Base-by-base conservation (phyloP, 228 moss, liverwort and hornwort species). In the Sphagnum magellanicum region DNA sequence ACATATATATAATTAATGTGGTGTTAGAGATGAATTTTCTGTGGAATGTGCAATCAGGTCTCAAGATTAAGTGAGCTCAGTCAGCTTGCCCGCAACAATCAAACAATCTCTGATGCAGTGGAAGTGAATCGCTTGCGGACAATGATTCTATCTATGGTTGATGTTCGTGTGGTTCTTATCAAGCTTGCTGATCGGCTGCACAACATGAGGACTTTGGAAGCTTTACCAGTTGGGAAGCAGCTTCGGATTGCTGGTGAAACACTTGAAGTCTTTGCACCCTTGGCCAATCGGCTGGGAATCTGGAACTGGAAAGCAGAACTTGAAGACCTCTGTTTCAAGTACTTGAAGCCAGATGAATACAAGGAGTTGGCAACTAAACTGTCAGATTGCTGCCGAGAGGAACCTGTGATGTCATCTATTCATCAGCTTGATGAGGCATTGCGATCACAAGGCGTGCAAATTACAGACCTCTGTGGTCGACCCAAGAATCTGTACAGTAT, bases 281-380 rank as follows among this genome's bases (percentile, higher is more conserved):
- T 95, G 74, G 95, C 92, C 5, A 95, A 90, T 70, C 92, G 92
- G 55, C 70, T 95, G 67, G 92, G 95, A 47, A 95, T 95, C 10
- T 92, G 95, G 95, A 92, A 85, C 71, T 95, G 95, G 95, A 95
- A 95, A 75, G 95, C 95, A 16, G 95, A 95, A 81, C 78, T 95
- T 72, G 95, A 95, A 83, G 95, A 95, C 70, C 80, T 77, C 4
- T 95, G 95, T 71, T 95, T 95, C 68, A 85, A 84, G 61, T 89
- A 81, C 50, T 75, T 95, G 74, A 86, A 92, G 68, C 90, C 92
- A 53, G 70, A 59, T 5, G 87, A 92, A 4, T 60, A 95, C 66
- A 63, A 77, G 55, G 87, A 95, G 60, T 52, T 95, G 68, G 76
- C 84, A 6, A 52, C 74, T 12, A 89, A 83, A 62, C 71, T 92